Conservation (phyloP, 2,329 filamentous ascomycete genomes). For the Colletotrichum sp. region DNA sequence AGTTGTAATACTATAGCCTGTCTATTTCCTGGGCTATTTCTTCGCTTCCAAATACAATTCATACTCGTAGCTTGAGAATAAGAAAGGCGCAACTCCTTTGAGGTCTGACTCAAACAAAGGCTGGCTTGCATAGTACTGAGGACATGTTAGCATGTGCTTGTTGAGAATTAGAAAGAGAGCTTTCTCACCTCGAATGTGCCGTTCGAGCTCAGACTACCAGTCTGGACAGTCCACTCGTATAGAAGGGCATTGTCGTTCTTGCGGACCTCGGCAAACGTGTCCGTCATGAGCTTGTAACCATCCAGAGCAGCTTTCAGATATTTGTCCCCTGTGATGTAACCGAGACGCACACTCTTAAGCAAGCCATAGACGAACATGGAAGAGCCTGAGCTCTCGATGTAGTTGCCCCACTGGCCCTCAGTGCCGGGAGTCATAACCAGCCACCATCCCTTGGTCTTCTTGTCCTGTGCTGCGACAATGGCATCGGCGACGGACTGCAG, state of each 20-base stretch:
- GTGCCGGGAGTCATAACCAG: conserved; percentile 39
- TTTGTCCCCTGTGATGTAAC: conserved; percentile 30
- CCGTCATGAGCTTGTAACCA: conserved; percentile 48
- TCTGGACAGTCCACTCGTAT: conserved; percentile 37
- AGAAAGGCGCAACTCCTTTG: conserved; percentile 28
- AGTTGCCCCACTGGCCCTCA: conserved; percentile 35
- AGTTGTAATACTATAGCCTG: background rate
- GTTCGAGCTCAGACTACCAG: conserved; percentile 39
- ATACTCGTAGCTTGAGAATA: conserved; percentile 29
- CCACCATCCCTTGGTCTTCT: conserved; percentile 40
- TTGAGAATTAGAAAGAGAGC: background rate
- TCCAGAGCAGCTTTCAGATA: conserved; percentile 44
- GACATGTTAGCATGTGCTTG: background rate
- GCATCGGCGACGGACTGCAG: conserved; percentile 45
- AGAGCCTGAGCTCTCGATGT: conserved; percentile 40
- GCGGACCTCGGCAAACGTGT: conserved; percentile 47
- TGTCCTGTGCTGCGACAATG: conserved; percentile 46
- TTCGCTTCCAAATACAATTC: conserved; percentile 19
- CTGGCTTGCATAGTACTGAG: conserved; percentile 28
- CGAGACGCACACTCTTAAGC: conserved; percentile 38
- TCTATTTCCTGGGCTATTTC: background rate
- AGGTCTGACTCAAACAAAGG: conserved; percentile 29
- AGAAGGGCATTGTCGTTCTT: conserved; percentile 49
- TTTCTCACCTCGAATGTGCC: conserved; percentile 44
- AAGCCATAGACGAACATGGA: conserved; percentile 43